A percentile compares a stretch with the other conserved stretches of the same genome.
These are phyloP conservation scores for Streptanthus diversifolius DNA, from an alignment of 345 rosid species.

Conservation along the genomic window DNA sequence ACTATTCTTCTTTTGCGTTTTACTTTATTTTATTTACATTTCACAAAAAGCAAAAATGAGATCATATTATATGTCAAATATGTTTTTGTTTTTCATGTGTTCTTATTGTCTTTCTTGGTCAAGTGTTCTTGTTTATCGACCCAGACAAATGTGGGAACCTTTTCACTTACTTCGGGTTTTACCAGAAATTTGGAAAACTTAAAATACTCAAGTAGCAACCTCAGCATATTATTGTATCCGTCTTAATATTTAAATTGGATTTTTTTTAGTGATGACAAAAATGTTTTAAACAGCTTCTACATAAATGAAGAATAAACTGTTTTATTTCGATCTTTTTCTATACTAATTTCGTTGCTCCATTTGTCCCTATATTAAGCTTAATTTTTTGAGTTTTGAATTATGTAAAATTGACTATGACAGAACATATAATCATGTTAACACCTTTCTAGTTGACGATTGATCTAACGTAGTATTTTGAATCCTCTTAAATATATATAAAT, in stretches of 20 bases:
- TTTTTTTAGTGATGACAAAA: not conserved
- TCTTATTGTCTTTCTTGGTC: slow-evolving; percentile 24
- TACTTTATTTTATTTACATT: slow-evolving; percentile 10
- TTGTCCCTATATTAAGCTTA: not conserved
- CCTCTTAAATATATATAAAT: not conserved
- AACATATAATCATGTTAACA: not conserved
- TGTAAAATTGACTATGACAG: not conserved
- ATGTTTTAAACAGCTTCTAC: not conserved
- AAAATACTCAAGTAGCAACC: not conserved
- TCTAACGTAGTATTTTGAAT: not conserved
- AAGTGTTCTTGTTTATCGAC: slow-evolving; percentile 28
- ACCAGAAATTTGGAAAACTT: slow-evolving; percentile 10
- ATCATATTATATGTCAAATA: slow-evolving; percentile 18
- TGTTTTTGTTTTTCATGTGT: slow-evolving; percentile 17
- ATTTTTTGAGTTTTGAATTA: not conserved
- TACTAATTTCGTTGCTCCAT: not conserved
- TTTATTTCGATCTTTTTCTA: not conserved
- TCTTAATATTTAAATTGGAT: not conserved
- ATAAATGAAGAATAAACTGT: not conserved
- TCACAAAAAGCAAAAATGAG: slow-evolving; percentile 11
- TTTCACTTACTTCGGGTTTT: slow-evolving; percentile 17
- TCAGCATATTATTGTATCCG: not conserved
- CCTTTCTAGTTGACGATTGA: not conserved
- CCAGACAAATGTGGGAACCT: slow-evolving; percentile 15
- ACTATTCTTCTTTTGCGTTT: slow-evolving; percentile 3